Evolutionary conservation across 441 rosid species (phyloP).

Genomic region (Flueggea neowawraea): DNA sequence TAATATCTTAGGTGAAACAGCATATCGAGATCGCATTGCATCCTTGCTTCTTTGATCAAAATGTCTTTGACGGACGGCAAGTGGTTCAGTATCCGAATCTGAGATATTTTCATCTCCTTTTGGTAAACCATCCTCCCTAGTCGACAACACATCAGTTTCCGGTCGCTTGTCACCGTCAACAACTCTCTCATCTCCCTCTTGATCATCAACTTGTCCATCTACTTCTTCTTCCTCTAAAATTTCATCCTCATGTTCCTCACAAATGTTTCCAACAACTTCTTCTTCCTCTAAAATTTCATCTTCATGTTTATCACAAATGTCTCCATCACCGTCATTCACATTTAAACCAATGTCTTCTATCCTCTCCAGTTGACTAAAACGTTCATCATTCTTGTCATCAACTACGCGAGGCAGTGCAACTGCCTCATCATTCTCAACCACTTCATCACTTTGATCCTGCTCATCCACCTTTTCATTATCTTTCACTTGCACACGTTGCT

Average conservation of each 20-base stretch:
- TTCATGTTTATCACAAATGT: background rate
- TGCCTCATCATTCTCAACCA: background rate
- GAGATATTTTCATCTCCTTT: too few relatives aligned
- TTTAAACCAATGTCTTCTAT: background rate
- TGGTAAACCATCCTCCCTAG: too few relatives aligned
- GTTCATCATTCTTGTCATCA: background rate
- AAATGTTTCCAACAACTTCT: too few relatives aligned
- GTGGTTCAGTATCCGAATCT: too few relatives aligned
- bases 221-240: slow-evolving; percentile 10
- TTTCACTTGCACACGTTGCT: background rate
- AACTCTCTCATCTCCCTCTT: slow-evolving; percentile 1
- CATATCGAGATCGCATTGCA: background rate
- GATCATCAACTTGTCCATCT: slow-evolving; percentile 9
- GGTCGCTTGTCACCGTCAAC: slow-evolving; percentile 5
- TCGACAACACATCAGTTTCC: background rate
- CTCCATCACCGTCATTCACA: slow-evolving; percentile 7
- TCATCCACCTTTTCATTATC: background rate
- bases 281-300: too few relatives aligned
- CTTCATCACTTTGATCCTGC: background rate
- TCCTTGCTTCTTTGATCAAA: background rate
- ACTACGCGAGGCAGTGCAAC: background rate
- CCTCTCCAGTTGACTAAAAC: slow-evolving; percentile 7
- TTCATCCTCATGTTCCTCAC: slow-evolving; percentile 5
- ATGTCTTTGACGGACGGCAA: background rate
- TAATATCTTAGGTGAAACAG: slow-evolving; percentile 5